A percentile compares a stretch with the other conserved stretches of the same genome.
These are phyloP conservation scores for Penicillium lagena DNA, from an alignment of 495 filamentous ascomycete genomes.

Conservation along the genomic window DNA sequence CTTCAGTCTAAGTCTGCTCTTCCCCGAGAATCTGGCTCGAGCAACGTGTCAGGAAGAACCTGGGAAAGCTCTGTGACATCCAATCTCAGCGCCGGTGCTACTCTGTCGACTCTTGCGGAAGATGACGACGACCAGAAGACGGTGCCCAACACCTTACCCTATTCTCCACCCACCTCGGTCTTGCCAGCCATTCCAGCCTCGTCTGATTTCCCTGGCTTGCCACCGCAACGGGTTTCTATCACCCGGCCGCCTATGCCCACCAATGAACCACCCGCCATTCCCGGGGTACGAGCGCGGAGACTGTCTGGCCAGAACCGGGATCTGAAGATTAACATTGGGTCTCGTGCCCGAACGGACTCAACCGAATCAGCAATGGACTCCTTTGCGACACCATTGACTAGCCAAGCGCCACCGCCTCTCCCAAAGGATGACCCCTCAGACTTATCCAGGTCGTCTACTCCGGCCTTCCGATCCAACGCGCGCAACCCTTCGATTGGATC, in stretches of 20 bases:
- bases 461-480: slow-evolving; percentile 15
- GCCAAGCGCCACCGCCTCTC: slow-evolving; percentile 19
- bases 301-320: slow-evolving; percentile 75
- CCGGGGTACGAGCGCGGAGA: slow-evolving; percentile 69
- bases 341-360: slow-evolving; percentile 35
- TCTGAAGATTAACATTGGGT: slow-evolving; percentile 82
- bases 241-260: background rate
- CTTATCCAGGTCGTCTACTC: slow-evolving; percentile 14
- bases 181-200: slow-evolving; percentile 23
- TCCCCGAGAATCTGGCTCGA: slow-evolving; percentile 85
- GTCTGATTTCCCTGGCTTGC: slow-evolving; percentile 15
- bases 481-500: slow-evolving; percentile 29
- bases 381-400: slow-evolving; percentile 14
- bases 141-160: slow-evolving; percentile 23
- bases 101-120: slow-evolving; percentile 74
- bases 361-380: slow-evolving; percentile 37
- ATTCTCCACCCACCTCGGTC: slow-evolving; percentile 17
- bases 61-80: slow-evolving; percentile 85
- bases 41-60: slow-evolving; percentile 72
- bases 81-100: slow-evolving; percentile 64
- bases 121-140: slow-evolving; percentile 29
- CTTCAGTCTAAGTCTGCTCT: slow-evolving; percentile 66
- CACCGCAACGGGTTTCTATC: slow-evolving; percentile 17
- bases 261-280: slow-evolving; percentile 21
- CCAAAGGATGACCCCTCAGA: slow-evolving; percentile 24